phyloP scores from a whole-genome alignment of 1,284 basidiomycete genomes.

The Salmacisia buchloeana region DNA sequence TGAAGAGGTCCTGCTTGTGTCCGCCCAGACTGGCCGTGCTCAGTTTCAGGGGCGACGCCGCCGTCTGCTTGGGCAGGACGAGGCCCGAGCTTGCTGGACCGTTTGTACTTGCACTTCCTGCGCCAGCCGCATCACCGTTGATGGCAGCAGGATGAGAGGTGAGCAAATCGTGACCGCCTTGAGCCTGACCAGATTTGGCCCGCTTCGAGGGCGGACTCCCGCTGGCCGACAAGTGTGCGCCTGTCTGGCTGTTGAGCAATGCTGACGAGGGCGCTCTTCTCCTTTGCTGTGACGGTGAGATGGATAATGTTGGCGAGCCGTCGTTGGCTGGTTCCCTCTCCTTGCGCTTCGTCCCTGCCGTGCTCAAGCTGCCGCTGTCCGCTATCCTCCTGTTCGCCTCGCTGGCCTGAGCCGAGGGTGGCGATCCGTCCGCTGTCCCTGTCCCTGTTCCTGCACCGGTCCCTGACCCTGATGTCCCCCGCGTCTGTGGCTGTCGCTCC shows the following conservation, averaged over 20 bases:
- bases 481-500: not conserved
- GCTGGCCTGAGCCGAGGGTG: no score
- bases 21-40: slow-evolving; percentile 1
- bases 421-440: not conserved
- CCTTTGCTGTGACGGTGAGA: no score
- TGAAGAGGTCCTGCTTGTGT: slow-evolving; percentile 6
- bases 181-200: not conserved
- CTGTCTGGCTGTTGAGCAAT: no score
- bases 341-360: no score
- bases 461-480: not conserved
- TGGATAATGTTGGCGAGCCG: no score
- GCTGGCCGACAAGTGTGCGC: no score
- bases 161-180: no score
- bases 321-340: no score
- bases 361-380: not conserved
- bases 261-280: no score
- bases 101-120: not conserved
- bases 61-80: not conserved
- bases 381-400: not conserved
- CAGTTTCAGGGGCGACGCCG: not conserved
- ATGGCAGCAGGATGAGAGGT: no score
- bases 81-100: not conserved
- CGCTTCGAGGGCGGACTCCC: slow-evolving; percentile 1
- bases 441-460: no score
- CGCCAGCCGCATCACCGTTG: no score